phyloP scores from a whole-genome alignment of 1,139 yeast species.

The Hansenula lynferdii region DNA sequence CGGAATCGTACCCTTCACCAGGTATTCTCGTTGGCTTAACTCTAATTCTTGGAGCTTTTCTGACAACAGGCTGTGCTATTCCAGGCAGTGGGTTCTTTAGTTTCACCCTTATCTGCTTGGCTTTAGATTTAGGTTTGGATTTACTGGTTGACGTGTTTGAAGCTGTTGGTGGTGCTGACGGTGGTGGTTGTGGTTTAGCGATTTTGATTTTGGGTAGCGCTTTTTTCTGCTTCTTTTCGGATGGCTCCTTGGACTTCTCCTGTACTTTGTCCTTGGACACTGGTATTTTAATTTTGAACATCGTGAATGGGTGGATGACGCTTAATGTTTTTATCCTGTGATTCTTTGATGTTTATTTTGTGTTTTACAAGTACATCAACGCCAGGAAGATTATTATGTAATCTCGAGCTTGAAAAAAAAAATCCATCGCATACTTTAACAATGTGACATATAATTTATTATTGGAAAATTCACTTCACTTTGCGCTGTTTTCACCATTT shows the following conservation, averaged over 20 bases:
- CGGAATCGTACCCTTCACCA: constrained; percentile 96
- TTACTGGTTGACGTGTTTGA: too few species aligned
- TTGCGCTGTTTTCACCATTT: too few species aligned
- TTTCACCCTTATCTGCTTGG: constrained; percentile 12
- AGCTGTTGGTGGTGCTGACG: constrained; percentile 5
- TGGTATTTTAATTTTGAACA: constrained; percentile 27
- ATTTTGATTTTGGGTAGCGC: constrained; percentile 8
- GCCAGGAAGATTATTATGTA: too few species aligned
- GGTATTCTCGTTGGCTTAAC: constrained; percentile 83
- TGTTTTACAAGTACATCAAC: too few species aligned
- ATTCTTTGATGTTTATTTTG: not conserved
- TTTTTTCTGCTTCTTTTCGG: constrained; percentile 1
- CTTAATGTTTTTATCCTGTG: not conserved
- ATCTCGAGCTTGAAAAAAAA: too few species aligned
- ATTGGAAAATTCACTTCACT: too few species aligned
- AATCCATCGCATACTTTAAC: too few species aligned
- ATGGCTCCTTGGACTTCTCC: too few species aligned
- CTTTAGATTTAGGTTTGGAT: too few species aligned
- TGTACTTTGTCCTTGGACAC: too few species aligned
- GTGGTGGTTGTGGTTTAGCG: constrained; percentile 5
- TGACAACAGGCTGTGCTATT: constrained; percentile 6
- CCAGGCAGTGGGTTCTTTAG: constrained; percentile 20
- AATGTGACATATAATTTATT: too few species aligned
- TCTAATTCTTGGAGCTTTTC: constrained; percentile 56
- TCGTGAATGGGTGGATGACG: constrained; percentile 5